Percentiles rank a stretch among this genome's conserved stretches.
Evolutionary conservation across 257 asterid genomes (phyloP).

Genomic region (Fraxinus anomala): DNA sequence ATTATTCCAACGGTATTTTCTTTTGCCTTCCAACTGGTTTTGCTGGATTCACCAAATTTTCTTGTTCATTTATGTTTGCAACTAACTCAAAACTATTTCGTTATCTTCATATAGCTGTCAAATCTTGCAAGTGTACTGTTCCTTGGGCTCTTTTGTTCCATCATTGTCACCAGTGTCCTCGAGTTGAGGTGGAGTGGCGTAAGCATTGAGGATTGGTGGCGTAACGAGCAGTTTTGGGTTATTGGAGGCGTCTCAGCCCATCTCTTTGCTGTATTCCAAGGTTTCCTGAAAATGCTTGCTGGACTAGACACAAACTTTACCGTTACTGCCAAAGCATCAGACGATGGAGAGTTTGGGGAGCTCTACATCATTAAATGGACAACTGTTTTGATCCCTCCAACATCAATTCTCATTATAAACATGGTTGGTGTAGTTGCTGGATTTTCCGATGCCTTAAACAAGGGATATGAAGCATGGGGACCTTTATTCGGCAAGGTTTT

Average conservation of each 20-base stretch:
- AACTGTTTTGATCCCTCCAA: conserved; percentile 92
- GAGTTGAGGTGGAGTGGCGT: conserved; percentile 97
- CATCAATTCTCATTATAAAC: conserved; percentile 75
- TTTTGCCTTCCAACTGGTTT: background rate
- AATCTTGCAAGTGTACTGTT: conserved; percentile 86
- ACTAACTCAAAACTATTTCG: background rate
- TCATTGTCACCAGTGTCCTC: conserved; percentile 75
- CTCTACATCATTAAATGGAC: conserved; percentile 93
- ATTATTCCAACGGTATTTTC: conserved; percentile 87
- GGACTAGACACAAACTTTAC: conserved; percentile 95
- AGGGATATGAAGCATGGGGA: conserved; percentile 93
- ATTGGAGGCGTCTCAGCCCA: conserved; percentile 98
- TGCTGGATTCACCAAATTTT: background rate
- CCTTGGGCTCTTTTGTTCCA: conserved; percentile 82
- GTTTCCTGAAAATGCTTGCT: conserved; percentile 86
- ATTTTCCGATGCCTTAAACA: conserved; percentile 86
- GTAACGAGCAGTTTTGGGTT: conserved; percentile 99
- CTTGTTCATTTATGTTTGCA: background rate
- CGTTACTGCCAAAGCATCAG: conserved; percentile 80
- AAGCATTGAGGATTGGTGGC: conserved; percentile 91
- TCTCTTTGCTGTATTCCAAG: conserved; percentile 98
- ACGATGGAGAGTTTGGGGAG: conserved; percentile 81
- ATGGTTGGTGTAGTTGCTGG: conserved; percentile 96
- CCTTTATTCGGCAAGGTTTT: conserved; percentile 90
- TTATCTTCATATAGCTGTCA: conserved; percentile 53